Evolutionary conservation across 2,329 filamentous ascomycete genomes (phyloP).

Genomic region (Conoideocrella luteorostrata): DNA sequence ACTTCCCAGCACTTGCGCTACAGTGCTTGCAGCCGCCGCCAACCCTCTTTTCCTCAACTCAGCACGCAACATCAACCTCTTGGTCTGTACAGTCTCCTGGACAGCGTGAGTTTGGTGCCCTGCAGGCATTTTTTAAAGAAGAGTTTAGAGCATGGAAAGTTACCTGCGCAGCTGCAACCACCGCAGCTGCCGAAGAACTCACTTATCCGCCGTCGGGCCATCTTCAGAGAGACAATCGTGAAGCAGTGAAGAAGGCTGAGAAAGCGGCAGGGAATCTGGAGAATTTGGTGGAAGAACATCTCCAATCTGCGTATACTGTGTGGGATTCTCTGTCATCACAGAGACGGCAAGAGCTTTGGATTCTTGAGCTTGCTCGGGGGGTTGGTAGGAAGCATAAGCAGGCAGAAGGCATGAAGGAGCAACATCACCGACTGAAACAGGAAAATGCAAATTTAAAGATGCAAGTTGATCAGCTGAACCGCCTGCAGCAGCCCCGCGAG

Average conservation of each 20-base stretch:
- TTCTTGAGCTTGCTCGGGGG: constrained; percentile 53
- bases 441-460: constrained; percentile 50
- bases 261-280: constrained; percentile 54
- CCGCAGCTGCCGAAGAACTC: constrained; percentile 43
- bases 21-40: constrained; percentile 74
- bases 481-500: constrained; percentile 53
- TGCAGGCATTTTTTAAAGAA: constrained; percentile 60
- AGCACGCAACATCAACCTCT: constrained; percentile 69
- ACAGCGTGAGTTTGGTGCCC: constrained; percentile 64
- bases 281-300: constrained; percentile 64
- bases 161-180: constrained; percentile 43
- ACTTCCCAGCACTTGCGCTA: constrained; percentile 79
- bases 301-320: constrained; percentile 68
- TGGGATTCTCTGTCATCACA: constrained; percentile 62
- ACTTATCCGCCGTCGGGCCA: constrained; percentile 38
- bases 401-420: constrained; percentile 42
- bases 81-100: constrained; percentile 77
- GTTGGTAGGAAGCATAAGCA: constrained; percentile 52
- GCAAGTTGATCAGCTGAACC: constrained; percentile 54
- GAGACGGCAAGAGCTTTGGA: constrained; percentile 54
- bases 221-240: constrained; percentile 36
- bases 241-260: constrained; percentile 42
- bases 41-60: constrained; percentile 74
- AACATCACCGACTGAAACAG: constrained; percentile 46
- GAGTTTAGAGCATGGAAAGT: constrained; percentile 62